These are phyloP conservation scores for Diutina catenulata DNA, from an alignment of 1,139 yeast genomes.

Conservation along the genomic window DNA sequence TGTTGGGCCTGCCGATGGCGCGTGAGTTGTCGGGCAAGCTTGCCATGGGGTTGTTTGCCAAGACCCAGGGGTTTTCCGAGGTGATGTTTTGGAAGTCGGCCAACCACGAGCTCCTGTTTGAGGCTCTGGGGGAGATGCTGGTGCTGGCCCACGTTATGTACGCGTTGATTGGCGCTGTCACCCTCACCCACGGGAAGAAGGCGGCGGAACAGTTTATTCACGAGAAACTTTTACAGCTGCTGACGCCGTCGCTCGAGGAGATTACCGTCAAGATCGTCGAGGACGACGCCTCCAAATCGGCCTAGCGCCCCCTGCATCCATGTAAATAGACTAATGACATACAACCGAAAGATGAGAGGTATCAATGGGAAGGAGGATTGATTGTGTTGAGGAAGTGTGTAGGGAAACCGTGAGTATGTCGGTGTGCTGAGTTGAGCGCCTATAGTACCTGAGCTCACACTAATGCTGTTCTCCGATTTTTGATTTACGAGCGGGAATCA, in stretches of 20 bases:
- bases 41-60: conserved; percentile 42
- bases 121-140: conserved; percentile 40
- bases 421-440: no score
- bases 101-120: conserved; percentile 41
- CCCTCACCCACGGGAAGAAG: conserved; percentile 53
- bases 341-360: no score
- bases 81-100: conserved; percentile 66
- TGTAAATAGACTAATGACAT: not conserved
- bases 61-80: conserved; percentile 32
- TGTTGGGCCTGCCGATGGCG: conserved; percentile 45
- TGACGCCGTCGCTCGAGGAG: conserved; percentile 12
- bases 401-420: no score
- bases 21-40: conserved; percentile 39
- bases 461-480: no score
- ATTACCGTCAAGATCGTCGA: conserved; percentile 14
- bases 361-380: no score
- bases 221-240: conserved; percentile 26
- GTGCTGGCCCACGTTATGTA: conserved; percentile 60
- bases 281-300: conserved; percentile 6
- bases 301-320: not conserved
- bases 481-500: no score
- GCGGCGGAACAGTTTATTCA: conserved; percentile 45
- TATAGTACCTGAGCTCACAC: no score
- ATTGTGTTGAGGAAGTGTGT: no score
- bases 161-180: conserved; percentile 75